A percentile compares a stretch with the other conserved stretches of the same genome.
Evolutionary conservation across 148 eudicot species (phyloP).

Genomic region (Camellia lanceoleosa): DNA sequence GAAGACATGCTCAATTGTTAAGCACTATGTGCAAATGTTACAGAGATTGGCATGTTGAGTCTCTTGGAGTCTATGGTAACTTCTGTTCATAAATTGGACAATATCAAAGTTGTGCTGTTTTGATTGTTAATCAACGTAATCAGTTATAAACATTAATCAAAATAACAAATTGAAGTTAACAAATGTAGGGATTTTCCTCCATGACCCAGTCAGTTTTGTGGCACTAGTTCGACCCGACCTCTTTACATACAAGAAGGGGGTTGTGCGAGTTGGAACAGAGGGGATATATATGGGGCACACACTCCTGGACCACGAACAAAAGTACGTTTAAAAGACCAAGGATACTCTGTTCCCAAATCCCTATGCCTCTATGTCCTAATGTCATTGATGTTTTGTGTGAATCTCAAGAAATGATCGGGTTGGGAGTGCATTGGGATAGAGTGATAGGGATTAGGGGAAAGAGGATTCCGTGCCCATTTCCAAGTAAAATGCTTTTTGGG

Average conservation of each 20-base stretch:
- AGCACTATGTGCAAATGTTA: slow-evolving; percentile 77
- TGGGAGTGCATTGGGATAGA: too few relatives aligned
- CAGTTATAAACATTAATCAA: not conserved
- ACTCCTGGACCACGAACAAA: slow-evolving; percentile 80
- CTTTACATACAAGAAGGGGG: slow-evolving; percentile 79
- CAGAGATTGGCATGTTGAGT: slow-evolving; percentile 82
- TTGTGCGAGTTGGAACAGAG: slow-evolving; percentile 88
- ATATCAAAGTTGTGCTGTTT: too few relatives aligned
- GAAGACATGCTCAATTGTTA: slow-evolving; percentile 52
- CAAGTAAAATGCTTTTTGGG: not conserved
- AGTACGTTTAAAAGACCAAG: slow-evolving; percentile 27
- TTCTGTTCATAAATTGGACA: too few relatives aligned
- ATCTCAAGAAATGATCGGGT: too few relatives aligned
- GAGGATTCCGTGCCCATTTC: too few relatives aligned
- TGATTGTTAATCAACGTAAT: too few relatives aligned
- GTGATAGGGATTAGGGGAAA: too few relatives aligned
- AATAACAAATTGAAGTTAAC: not conserved
- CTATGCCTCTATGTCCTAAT: too few relatives aligned
- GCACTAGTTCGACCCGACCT: slow-evolving; percentile 81
- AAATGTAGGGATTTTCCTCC: slow-evolving; percentile 71
- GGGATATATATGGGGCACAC: slow-evolving; percentile 80
- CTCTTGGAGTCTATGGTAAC: slow-evolving; percentile 81
- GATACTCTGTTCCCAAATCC: too few relatives aligned
- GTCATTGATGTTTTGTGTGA: too few relatives aligned
- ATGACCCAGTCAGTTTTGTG: slow-evolving; percentile 83